Base-by-base conservation (phyloP, 2,329 filamentous ascomycete genomes). In the Clarireedia hainanense region DNA sequence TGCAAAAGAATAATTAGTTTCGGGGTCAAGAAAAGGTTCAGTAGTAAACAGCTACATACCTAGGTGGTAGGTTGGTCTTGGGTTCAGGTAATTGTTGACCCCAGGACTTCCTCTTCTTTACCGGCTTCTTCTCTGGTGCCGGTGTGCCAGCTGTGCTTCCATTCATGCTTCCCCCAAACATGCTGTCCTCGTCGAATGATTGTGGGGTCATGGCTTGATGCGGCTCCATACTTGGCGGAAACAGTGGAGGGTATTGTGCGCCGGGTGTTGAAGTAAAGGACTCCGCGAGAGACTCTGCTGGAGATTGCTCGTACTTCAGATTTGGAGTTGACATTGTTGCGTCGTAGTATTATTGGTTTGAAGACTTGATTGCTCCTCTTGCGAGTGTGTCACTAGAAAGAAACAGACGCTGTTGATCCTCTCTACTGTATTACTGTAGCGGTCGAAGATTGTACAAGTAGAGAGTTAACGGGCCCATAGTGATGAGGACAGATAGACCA, bases 91-190 rank as follows among this genome's bases (percentile, higher is more conserved):
- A 84, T 71, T 95, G 89, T 73, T 99, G 94, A 50, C 94, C 94
- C 94, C 94, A 99, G 49, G 94, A 97, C 76, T 97, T 99, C 67
- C 94, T 81, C 83, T 96, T 96, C 83, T 96, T 96, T 37, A 80
- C 75, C 1, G 81, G 79, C 76, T 89, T 94, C 79, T 88, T 89
- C 47, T 85, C 80, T 17, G 67, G 64, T 24, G 65, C 62, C 1
- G 67, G 64, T 24, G 64, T 66, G 30, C 61, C 65, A 47, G 62
- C 58, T 14, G 64, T 55, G 45, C 63, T 65, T 46, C 58, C 60
- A 24, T 20, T 15, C 47, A 64, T 51, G 0, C 61, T 61, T 30
- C 57, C 64, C 4, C 65, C 64, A 56, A 68, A 68, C 56, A 65
- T 64, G 57, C 65, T 66, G 36, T 69, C 67, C 27, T 62, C 67